Conservation (phyloP, 495 filamentous ascomycete genomes). For the Aspergillus egyptiacus region DNA sequence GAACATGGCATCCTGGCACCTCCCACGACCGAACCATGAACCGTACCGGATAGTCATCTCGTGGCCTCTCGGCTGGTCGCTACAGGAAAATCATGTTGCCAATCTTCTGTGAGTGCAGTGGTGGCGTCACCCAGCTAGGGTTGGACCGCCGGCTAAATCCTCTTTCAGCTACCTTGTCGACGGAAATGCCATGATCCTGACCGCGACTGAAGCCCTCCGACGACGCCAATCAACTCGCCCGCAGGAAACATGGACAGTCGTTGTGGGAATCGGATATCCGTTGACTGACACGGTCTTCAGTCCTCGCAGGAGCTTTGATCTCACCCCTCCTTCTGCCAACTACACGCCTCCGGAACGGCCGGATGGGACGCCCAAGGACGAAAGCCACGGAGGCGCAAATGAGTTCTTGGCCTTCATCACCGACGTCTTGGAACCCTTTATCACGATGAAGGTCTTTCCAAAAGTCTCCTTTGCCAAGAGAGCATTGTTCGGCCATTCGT, state of each 20-base stretch:
- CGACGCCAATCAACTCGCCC: conserved; percentile 5
- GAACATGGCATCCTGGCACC: conserved; percentile 17
- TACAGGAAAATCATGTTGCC: neutral
- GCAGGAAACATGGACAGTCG: conserved; percentile 10
- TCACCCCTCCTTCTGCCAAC: conserved; percentile 19
- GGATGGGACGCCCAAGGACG: conserved; percentile 8
- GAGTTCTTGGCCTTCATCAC: conserved; percentile 17
- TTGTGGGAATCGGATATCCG: conserved; percentile 23
- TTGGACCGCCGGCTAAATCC: neutral
- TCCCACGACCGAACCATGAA: conserved; percentile 3
- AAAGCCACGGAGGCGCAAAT: conserved; percentile 19
- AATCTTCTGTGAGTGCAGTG: conserved; percentile 20
- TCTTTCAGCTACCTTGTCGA: conserved; percentile 19
- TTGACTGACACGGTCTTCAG: conserved; percentile 15
- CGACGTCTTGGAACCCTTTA: conserved; percentile 9
- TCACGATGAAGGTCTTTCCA: conserved; percentile 15
- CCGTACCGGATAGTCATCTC: conserved; percentile 20
- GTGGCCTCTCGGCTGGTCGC: conserved; percentile 20
- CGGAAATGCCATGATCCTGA: conserved; percentile 21
- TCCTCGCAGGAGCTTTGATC: conserved; percentile 16
- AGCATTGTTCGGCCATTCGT: conserved; percentile 23
- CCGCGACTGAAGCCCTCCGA: conserved; percentile 20
- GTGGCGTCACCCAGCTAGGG: neutral
- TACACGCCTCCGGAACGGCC: conserved; percentile 13
- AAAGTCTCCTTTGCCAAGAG: conserved; percentile 7